Evolutionary conservation across 1,284 basidiomycete genomes (phyloP).

Genomic region (Heterobasidion annosum): DNA sequence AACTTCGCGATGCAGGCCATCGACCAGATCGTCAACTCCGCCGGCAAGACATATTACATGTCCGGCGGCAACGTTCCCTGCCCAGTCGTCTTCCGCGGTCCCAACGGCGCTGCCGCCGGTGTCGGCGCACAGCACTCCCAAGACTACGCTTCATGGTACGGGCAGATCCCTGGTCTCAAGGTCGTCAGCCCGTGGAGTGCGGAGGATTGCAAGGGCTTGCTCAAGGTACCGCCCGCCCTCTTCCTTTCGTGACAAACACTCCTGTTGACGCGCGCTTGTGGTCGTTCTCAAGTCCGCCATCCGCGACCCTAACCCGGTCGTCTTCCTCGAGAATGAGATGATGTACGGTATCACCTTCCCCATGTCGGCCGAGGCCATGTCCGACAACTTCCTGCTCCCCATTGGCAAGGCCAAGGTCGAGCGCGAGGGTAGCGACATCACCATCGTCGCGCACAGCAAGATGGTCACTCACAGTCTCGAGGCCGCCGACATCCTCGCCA

Average conservation of each 20-base stretch:
- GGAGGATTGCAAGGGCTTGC: conserved; percentile 96
- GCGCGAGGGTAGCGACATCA: conserved; percentile 87
- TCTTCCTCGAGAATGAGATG: conserved; percentile 99
- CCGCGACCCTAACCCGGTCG: conserved; percentile 96
- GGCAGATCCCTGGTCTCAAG: conserved; percentile 93
- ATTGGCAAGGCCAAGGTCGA: conserved; percentile 99
- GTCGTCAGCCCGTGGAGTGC: conserved; percentile 96
- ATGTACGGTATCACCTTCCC: conserved; percentile 97
- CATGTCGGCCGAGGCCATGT: conserved; percentile 91
- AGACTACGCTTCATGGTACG: conserved; percentile 94
- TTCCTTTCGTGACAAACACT: not conserved
- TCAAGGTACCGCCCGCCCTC: conserved; percentile 57
- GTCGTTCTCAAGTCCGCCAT: conserved; percentile 69
- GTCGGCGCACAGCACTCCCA: conserved; percentile 93
- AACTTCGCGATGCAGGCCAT: conserved; percentile 97
- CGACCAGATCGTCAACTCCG: conserved; percentile 99
- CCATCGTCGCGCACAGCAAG: conserved; percentile 95
- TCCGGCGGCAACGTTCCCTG: conserved; percentile 97
- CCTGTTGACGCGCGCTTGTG: conserved; percentile 1
- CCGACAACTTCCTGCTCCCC: conserved; percentile 89
- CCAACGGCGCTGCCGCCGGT: conserved; percentile 97
- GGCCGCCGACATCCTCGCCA: conserved; percentile 87
- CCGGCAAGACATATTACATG: conserved; percentile 99
- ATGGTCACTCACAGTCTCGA: conserved; percentile 92
- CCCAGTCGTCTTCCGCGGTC: conserved; percentile 98